These are phyloP conservation scores for Knoxdaviesia proteae DNA, from an alignment of 2,329 filamentous ascomycete species.

Conservation along the genomic window DNA sequence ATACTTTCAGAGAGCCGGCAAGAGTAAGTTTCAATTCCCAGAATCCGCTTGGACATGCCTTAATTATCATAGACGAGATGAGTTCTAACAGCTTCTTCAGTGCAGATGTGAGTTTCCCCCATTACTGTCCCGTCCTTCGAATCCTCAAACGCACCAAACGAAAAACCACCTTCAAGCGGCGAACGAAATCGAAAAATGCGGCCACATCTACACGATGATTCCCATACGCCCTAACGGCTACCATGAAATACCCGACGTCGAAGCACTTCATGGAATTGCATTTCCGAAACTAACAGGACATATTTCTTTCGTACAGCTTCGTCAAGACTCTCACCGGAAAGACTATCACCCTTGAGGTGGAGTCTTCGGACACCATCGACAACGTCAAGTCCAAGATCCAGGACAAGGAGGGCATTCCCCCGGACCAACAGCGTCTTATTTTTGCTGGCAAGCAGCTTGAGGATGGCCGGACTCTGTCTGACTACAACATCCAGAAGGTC, in stretches of 20 bases:
- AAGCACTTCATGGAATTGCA: no score
- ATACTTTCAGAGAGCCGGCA: slow-evolving; percentile 31
- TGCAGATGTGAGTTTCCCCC: slow-evolving; percentile 63
- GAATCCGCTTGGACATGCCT: no score
- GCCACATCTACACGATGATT: no score
- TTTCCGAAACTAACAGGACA: no score
- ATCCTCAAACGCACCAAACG: background rate
- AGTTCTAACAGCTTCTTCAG: slow-evolving; percentile 34
- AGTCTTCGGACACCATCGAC: slow-evolving; percentile 98
- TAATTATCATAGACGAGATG: background rate
- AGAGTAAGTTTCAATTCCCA: slow-evolving; percentile 27
- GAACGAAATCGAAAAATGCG: no score
- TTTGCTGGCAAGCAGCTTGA: slow-evolving; percentile 98
- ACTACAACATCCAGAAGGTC: slow-evolving; percentile 99
- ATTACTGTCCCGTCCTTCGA: slow-evolving; percentile 4
- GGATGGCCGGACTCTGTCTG: slow-evolving; percentile 87
- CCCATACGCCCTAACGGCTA: no score
- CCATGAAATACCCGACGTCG: no score
- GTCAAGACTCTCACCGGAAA: slow-evolving; percentile 99
- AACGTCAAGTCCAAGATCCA: slow-evolving; percentile 99
- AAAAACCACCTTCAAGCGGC: no score
- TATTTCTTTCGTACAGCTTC: slow-evolving; percentile 43
- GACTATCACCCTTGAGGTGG: slow-evolving; percentile 99
- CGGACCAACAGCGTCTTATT: slow-evolving; percentile 95
- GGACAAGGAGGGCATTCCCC: slow-evolving; percentile 97